Conservation (phyloP, 805 yeast species). For the Wickerhamomyces bisporus region DNA sequence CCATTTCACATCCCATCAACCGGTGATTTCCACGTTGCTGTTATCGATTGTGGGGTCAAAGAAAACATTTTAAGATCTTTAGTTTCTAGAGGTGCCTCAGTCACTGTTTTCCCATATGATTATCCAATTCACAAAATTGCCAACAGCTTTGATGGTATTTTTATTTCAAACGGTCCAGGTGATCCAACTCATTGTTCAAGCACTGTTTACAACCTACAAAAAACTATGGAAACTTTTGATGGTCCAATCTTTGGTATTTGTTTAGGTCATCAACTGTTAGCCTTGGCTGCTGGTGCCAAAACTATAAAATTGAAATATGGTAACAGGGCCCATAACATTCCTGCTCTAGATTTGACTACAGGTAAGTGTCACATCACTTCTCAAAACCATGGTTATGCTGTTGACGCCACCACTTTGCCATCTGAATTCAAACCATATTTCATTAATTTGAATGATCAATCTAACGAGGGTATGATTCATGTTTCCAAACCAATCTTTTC, state of each 20-base stretch:
- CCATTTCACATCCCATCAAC: conserved; percentile 83
- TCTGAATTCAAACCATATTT: conserved; percentile 81
- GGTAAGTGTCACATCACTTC: conserved; percentile 98
- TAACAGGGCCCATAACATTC: conserved; percentile 98
- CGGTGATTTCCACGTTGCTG: conserved; percentile 75
- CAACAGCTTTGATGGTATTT: conserved; percentile 88
- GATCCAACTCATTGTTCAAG: conserved; percentile 88
- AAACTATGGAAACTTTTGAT: conserved; percentile 58
- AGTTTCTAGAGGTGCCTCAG: conserved; percentile 91
- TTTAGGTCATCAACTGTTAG: conserved; percentile 94
- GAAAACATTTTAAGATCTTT: conserved; percentile 94
- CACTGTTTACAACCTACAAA: conserved; percentile 70
- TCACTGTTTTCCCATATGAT: conserved; percentile 95
- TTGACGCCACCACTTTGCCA: conserved; percentile 73
- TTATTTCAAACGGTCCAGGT: conserved; percentile 96
- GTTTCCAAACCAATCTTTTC: conserved; percentile 83
- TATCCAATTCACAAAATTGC: conserved; percentile 91
- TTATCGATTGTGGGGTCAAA: conserved; percentile 97
- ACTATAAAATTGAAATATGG: conserved; percentile 94
- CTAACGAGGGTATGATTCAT: conserved; percentile 98
- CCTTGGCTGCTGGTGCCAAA: conserved; percentile 91
- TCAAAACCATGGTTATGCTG: conserved; percentile 98
- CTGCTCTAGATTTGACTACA: conserved; percentile 83
- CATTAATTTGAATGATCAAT: conserved; percentile 88
- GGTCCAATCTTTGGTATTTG: conserved; percentile 97